Base-by-base conservation (phyloP, 2,329 filamentous ascomycete species). In the Alternaria brassicicola region DNA sequence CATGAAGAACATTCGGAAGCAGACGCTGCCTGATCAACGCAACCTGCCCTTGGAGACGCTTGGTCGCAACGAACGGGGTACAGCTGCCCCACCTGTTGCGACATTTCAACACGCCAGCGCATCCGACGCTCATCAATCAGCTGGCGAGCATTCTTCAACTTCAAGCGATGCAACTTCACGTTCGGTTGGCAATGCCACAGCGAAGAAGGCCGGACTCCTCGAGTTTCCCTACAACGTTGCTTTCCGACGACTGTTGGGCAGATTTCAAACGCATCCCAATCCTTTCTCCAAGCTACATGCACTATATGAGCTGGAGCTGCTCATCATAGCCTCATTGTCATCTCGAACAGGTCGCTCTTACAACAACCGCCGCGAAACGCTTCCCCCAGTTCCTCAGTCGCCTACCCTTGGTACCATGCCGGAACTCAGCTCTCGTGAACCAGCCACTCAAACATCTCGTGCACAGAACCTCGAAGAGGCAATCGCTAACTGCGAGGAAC, bases 181-280 rank as follows among this genome's bases (percentile, higher is more conserved):
- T 26, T 76, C 78, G 7, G 72, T 77, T 33, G 75, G 74, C n/a
- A 76, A 78, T 30, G 66, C 78, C 15, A 75, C 76, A 28, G 73
- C 76, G 2, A 81, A 80, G 71, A 80, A 79, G 61, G 74, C 78
- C 17, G 78, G 78, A 9, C 63, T 81, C 28, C 67, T 80, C 17
- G 87, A 90, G 36, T 96, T 96, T 67, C 91, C 91, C 0, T 97
- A 94, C 72, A 87, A 87, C 50, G 86, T 88, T 65, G 90, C 93
- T 0, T 97, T 96, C 72, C 84, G 88, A 64, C 88, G 89, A 12
- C 82, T 98, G 1, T 82, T 98, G 30, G 88, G 87, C 63, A 93
- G 92, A 80, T 96, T 99, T 67, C 92, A 91, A 39, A 91, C 93
- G 4, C 91, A 96, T 65, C 91, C 92, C 0, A 96, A 95, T 71